Evolutionary conservation across 805 yeast genomes (phyloP), one percentile per base, ranked within the genome.

Genomic region (Nakazawaea sp.): DNA sequence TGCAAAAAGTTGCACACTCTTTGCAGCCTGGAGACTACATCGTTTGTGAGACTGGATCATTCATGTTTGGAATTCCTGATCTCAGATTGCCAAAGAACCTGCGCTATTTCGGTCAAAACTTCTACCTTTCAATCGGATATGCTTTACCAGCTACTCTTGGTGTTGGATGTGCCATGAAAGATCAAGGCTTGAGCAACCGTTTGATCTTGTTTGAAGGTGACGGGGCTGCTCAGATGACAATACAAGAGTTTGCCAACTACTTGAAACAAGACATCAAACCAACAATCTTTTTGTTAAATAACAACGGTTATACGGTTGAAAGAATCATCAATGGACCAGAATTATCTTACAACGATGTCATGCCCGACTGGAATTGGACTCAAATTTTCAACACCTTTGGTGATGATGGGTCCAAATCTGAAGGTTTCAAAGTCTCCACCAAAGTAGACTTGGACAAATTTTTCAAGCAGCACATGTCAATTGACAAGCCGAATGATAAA

Each of bases 221-320:
- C 56, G 97, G 97, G 1, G 80, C 95, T 2, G 90, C 96, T 2
- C 95, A 86, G 63, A 84, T 89, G 95, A 87, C 96, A 4, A 67
- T 82, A 38, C 96, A 89, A 66, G 97, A 89, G 53, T 58, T 80
- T 34, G 74, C 86, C 1, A 68, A 85, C 2, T 75, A 72, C 51
- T 56, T 82, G 27, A 71, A 85, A 43, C 63, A 71, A 43, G 64
- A 67, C 15, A 65, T 81, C 29, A 72, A 72, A 26, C 86, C 95
- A 17, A 73, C 81, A 29, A 69, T 89, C 19, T 72, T 88, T 47
- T 58, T 89, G 36, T 63, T 87, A 59, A 89, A 89, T 61, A 89
- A 89, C 59, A 71, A 72, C 40, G 97, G 97, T 1, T 89, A 89
- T 62, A 81, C 96, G 0, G 87, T 89, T 34, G 97, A 89, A 63